Base-by-base conservation (phyloP, 2,329 filamentous ascomycete genomes). In the Berkeleyomyces rouxiae region DNA sequence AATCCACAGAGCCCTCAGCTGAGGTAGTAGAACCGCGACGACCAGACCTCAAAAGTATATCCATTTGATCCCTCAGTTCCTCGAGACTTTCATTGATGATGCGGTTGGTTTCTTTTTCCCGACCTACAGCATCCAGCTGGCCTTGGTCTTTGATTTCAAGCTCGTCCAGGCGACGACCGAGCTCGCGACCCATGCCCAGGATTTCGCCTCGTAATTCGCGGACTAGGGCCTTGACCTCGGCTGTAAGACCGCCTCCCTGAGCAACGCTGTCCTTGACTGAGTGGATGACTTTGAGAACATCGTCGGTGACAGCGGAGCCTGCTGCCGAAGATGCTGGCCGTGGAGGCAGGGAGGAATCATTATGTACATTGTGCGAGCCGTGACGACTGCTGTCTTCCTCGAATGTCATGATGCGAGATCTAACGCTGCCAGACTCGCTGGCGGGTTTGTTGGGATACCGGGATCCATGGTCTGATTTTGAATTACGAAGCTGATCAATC, bases 191-290 rank as follows among this genome's bases (percentile, higher is more conserved):
- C 91, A 96, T 96, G 2, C 90, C 91, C 3, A 96, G 79, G 7
- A 97, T 90, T 71, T 97, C 92, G 2, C 90, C 91, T 31, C 92
- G 85, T 43, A 97, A 79, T 69, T 96, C 91, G 33, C 90, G 85
- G 7, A 96, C 88, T 7, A 96, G 79, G 3, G 89, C 85, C 73
- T 97, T 97, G 66, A 96, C 89, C 71, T 95, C 90, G 62, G 90
- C 90, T 1, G 90, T 96, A 60, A 96, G 80, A 4, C 91, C 90
- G 64, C 92, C 92, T 47, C 88, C 85, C 72, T 95, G 88, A 0
- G 88, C 80, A 63, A 96, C 87, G 68, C 90, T 96, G 70, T 95
- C 90, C 71, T 95, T 96, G 71, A 97, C 87, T 64, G 86, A 86
- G 66, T 86, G 85, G 64, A 97, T 85, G 53, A 93, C 84, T 66